Base-by-base conservation (phyloP, 2,329 filamentous ascomycete genomes). In the Colletotrichum sp. region DNA sequence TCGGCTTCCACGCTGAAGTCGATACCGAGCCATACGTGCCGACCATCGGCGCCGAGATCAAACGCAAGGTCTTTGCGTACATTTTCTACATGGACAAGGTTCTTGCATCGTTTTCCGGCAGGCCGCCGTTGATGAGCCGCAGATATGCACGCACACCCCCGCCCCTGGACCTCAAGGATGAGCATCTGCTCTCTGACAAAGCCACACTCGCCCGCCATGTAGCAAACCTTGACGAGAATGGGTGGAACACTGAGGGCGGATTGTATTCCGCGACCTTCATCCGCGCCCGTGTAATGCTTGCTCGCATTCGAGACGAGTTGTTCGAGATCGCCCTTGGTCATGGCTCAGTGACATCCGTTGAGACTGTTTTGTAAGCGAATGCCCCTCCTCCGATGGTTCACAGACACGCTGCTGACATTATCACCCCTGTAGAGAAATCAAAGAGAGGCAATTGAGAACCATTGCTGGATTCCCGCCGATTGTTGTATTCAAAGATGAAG, bases 101-200 rank as follows among this genome's bases (percentile, higher is more conserved):
- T 2, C 77, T 85, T 6, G 84, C 85, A 8, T 83, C 85, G 2
- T 86, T 88, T 52, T 87, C 86, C 3, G 87, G 86, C 1, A 79
- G 86, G 7, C 87, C 86, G 4, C 86, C 85, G 0, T 79, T 86
- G 1, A 71, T 87, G 24, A 82, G 82, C 49, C 81, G 81, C 15
- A 79, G 80, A 3, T 88, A 84, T 72, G 78, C 83, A 15, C 84
- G 84, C 3, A 86, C 86, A 8, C 83, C 86, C 1, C 77, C 85
- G 15, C 86, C 86, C 4, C 80, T 87, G 7, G 86, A 88, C 71
- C 75, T 88, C 16, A 79, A 76, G 21, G 85, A 86, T 72, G 80
- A 84, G 21, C 80, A 80, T n/a, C 77, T 87, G 6, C 81, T 85
- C 26, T 78, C 81, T 10, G 82, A 83, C 26, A 80, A 81, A 6